Conservation (phyloP, 2,329 filamentous ascomycete species). For the Emmonsia crescens region DNA sequence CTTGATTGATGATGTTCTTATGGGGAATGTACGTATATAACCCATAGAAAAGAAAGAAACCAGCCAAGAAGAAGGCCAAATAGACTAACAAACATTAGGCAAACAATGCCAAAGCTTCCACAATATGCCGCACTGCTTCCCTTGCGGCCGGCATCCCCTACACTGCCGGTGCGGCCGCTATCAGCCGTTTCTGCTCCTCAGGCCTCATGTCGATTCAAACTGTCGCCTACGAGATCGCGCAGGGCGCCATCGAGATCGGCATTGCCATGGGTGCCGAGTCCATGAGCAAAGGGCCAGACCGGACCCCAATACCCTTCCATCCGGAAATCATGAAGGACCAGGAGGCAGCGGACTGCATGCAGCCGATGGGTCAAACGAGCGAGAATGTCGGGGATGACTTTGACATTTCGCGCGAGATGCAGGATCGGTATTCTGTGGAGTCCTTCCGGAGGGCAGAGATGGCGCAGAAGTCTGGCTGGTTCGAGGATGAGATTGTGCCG, state of each 20-base stretch:
- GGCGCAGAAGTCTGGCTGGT: constrained; percentile 83
- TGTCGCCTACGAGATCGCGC: constrained; percentile 76
- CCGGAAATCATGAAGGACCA: constrained; percentile 63
- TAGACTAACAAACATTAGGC: constrained; percentile 39
- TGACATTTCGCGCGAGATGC: constrained; percentile 63
- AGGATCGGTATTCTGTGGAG: constrained; percentile 80
- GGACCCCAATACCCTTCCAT: constrained; percentile 58
- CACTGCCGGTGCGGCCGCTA: constrained; percentile 66
- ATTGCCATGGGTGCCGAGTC: constrained; percentile 79
- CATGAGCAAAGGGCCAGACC: constrained; percentile 68
- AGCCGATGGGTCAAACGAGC: constrained; percentile 96
- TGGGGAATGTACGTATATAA: constrained; percentile 64
- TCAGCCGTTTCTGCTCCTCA: constrained; percentile 96
- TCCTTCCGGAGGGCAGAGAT: constrained; percentile 77
- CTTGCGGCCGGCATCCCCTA: constrained; percentile 91
- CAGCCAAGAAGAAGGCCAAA: background rate
- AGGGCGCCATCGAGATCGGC: constrained; percentile 74
- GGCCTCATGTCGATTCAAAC: constrained; percentile 92
- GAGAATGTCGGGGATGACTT: constrained; percentile 95
- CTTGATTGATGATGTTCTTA: constrained; percentile 77
- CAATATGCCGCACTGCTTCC: constrained; percentile 78
- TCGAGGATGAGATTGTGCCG: constrained; percentile 88
- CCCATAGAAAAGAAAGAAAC: background rate
- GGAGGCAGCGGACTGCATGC: constrained; percentile 74
- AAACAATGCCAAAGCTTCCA: constrained; percentile 72